Conservation (phyloP, 2,329 filamentous ascomycete species). For the Aspergillus fijiensis region DNA sequence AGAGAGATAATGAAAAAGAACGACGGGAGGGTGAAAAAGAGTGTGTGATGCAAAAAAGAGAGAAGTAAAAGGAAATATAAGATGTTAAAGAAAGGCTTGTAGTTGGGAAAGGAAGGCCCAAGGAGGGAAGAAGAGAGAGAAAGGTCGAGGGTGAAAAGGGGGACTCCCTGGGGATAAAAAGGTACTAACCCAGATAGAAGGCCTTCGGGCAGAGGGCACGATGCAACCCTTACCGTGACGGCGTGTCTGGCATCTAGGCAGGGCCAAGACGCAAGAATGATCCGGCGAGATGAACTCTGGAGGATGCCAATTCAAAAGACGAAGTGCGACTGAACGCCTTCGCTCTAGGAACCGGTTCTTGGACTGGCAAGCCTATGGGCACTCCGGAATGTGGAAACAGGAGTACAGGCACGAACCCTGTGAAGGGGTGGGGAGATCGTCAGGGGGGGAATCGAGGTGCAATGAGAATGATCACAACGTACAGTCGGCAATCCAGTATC, state of each 20-base stretch:
- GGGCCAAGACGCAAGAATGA: slow-evolving; percentile 42
- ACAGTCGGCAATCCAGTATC: slow-evolving; percentile 35
- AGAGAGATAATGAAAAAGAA: slow-evolving; percentile 16
- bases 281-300: slow-evolving; percentile 36
- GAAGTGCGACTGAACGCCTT: slow-evolving; percentile 51
- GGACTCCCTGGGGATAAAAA: slow-evolving; percentile 26
- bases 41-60: background rate
- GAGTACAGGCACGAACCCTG: slow-evolving; percentile 42
- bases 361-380: slow-evolving; percentile 32
- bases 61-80: slow-evolving; percentile 10
- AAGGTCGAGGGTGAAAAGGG: slow-evolving; percentile 18
- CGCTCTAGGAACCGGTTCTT: slow-evolving; percentile 40
- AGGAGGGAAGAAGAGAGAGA: slow-evolving; percentile 10
- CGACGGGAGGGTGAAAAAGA: background rate
- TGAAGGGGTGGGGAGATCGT: slow-evolving; percentile 40
- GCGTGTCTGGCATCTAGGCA: slow-evolving; percentile 48
- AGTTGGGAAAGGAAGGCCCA: slow-evolving; percentile 8
- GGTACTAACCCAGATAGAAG: slow-evolving; percentile 45
- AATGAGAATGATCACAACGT: slow-evolving; percentile 34
- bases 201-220: slow-evolving; percentile 41
- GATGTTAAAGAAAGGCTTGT: slow-evolving; percentile 17
- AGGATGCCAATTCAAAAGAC: slow-evolving; percentile 39
- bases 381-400: slow-evolving; percentile 39
- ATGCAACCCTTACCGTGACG: slow-evolving; percentile 46
- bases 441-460: slow-evolving; percentile 33